phyloP scores from a whole-genome alignment of 1,139 yeast species.

The Candida tropicalis region DNA sequence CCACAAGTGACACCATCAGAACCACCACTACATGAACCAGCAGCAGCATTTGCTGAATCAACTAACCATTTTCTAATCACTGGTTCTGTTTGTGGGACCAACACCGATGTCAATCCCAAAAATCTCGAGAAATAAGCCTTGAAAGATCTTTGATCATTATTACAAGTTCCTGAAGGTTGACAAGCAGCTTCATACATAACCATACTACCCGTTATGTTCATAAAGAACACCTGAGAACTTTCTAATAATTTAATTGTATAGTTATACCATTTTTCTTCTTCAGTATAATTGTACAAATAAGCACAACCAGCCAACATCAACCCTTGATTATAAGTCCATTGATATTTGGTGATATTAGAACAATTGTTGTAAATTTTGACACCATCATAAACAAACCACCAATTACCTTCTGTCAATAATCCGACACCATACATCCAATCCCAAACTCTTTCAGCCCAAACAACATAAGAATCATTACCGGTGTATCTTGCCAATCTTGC shows the following conservation, averaged over 20 bases:
- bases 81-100: slow-evolving; percentile 65
- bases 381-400: slow-evolving; percentile 76
- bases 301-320: slow-evolving; percentile 81
- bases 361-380: slow-evolving; percentile 68
- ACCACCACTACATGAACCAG: slow-evolving; percentile 84
- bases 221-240: slow-evolving; percentile 59
- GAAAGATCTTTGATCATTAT: slow-evolving; percentile 89
- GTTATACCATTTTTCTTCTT: slow-evolving; percentile 64
- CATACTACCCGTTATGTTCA: slow-evolving; percentile 41
- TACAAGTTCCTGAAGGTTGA: slow-evolving; percentile 61
- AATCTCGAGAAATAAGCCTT: slow-evolving; percentile 80
- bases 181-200: slow-evolving; percentile 85
- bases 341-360: slow-evolving; percentile 54
- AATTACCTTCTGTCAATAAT: slow-evolving; percentile 50
- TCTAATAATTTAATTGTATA: slow-evolving; percentile 56
- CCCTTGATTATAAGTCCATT: slow-evolving; percentile 92
- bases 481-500: slow-evolving; percentile 88
- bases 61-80: slow-evolving; percentile 54
- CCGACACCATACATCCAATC: slow-evolving; percentile 76
- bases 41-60: slow-evolving; percentile 77
- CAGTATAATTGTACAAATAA: slow-evolving; percentile 74
- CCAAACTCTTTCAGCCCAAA: slow-evolving; percentile 79
- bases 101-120: slow-evolving; percentile 70
- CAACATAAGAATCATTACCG: slow-evolving; percentile 68
- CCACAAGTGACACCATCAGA: slow-evolving; percentile 91